Conservation (phyloP, 225 moss, liverwort and hornwort species). For the Sphagnum tenellum region DNA sequence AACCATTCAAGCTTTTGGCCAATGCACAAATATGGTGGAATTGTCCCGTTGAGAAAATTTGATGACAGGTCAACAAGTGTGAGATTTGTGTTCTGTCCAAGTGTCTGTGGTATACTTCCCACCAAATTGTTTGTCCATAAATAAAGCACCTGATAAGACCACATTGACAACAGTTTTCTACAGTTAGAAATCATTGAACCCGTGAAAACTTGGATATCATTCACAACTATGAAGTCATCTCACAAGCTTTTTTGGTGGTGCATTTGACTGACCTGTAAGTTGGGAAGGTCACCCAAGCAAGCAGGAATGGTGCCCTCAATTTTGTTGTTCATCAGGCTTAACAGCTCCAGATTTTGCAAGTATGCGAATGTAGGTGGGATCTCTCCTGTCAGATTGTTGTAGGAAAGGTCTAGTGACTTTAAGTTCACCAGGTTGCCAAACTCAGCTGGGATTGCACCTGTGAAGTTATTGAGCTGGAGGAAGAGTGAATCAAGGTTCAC, state of each 20-base stretch:
- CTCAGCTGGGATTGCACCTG: conserved; percentile 50
- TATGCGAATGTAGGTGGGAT: conserved; percentile 37
- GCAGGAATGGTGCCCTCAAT: conserved; percentile 56
- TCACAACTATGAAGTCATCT: too few species aligned
- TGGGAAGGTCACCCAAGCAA: conserved; percentile 45
- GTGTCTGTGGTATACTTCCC: conserved; percentile 42
- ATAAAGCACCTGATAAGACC: conserved; percentile 37
- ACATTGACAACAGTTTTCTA: too few species aligned
- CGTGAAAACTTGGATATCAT: too few species aligned
- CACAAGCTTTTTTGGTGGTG: too few species aligned
- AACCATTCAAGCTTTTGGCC: conserved; percentile 54
- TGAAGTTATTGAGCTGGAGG: conserved; percentile 48
- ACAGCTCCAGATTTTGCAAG: conserved; percentile 48
- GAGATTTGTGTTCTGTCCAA: conserved; percentile 54
- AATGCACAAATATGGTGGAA: conserved; percentile 53
- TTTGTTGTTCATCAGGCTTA: conserved; percentile 57
- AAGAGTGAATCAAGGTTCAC: conserved; percentile 53
- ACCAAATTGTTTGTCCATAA: conserved; percentile 74
- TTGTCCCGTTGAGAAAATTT: conserved; percentile 42
- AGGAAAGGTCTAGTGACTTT: conserved; percentile 62
- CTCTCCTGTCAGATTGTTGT: conserved; percentile 40
- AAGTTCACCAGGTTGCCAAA: conserved; percentile 49
- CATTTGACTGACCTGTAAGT: conserved; percentile 31
- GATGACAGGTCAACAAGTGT: conserved; percentile 56
- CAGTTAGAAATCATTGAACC: too few species aligned